Evolutionary conservation across 2,329 filamentous ascomycete species (phyloP).

Genomic region (Penicillium decumbens): DNA sequence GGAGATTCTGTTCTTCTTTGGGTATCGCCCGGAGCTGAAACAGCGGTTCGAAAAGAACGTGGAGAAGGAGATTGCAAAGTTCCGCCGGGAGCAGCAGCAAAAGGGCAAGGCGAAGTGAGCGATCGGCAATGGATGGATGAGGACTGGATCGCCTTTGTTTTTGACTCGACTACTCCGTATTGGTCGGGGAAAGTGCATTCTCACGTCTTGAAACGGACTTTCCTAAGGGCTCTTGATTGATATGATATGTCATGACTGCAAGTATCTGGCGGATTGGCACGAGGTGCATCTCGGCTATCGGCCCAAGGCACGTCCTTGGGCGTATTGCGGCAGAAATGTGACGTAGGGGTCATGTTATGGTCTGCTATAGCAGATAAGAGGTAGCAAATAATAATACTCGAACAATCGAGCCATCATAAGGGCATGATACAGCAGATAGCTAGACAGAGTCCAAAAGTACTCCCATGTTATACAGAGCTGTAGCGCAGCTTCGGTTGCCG

Average conservation of each 20-base stretch:
- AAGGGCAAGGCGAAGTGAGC: constrained; percentile 9
- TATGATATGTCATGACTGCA: not conserved
- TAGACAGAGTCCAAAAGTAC: not conserved
- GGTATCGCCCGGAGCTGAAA: constrained; percentile 85
- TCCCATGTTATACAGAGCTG: not conserved
- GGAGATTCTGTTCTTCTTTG: constrained; percentile 82
- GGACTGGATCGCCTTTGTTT: not conserved
- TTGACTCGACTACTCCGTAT: not conserved
- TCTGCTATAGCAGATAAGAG: not conserved
- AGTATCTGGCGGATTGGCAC: not conserved
- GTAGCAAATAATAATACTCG: not conserved
- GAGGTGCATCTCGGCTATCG: not conserved
- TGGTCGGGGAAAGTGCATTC: not conserved
- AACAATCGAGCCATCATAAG: not conserved
- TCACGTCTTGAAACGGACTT: not conserved
- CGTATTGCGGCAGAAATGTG: not conserved
- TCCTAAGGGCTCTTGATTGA: not conserved
- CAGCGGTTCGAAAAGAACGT: constrained; percentile 73
- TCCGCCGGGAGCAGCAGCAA: constrained; percentile 53
- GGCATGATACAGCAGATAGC: not conserved
- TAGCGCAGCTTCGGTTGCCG: constrained; percentile 24
- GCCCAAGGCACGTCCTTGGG: not conserved
- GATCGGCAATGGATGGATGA: not conserved
- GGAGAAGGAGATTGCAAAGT: constrained; percentile 69
- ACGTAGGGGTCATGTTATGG: not conserved